These are phyloP conservation scores for Candida smagusa DNA, from an alignment of 1,139 yeast species.

Conservation along the genomic window DNA sequence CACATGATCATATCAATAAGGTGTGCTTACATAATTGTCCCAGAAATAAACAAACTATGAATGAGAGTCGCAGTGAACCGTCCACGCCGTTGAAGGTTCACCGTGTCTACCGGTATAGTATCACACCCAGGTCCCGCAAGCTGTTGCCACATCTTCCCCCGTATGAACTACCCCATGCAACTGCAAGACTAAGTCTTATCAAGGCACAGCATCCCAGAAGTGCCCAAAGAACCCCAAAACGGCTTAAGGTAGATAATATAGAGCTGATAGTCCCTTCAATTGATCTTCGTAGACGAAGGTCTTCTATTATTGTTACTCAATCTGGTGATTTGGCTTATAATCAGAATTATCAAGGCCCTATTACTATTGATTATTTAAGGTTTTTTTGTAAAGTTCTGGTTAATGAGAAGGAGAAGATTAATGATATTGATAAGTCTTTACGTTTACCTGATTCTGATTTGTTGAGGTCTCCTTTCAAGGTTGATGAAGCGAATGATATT, in stretches of 20 bases:
- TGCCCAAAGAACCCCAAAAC: slow-evolving; percentile 11
- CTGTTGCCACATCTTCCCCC: slow-evolving; percentile 23
- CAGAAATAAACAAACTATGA: slow-evolving; percentile 1
- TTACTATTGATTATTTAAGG: slow-evolving; percentile 37
- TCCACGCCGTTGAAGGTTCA: slow-evolving; percentile 24
- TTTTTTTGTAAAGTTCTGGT: slow-evolving; percentile 33
- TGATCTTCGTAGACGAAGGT: slow-evolving; percentile 21
- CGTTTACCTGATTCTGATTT: slow-evolving; percentile 21
- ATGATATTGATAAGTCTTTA: slow-evolving; percentile 23
- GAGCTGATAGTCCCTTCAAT: neutral
- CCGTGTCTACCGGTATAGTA: slow-evolving; percentile 1
- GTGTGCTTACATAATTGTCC: no score
- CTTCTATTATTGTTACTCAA: slow-evolving; percentile 27
- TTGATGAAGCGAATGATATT: neutral
- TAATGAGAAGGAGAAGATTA: slow-evolving; percentile 16
- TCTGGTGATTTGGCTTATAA: slow-evolving; percentile 26
- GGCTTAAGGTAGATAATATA: slow-evolving; percentile 8
- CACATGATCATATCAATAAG: no score
- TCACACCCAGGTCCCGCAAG: slow-evolving; percentile 4
- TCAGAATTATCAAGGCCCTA: slow-evolving; percentile 35
- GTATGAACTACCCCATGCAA: slow-evolving; percentile 22
- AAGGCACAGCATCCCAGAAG: neutral
- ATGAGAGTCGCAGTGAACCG: slow-evolving; percentile 18
- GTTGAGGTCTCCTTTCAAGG: slow-evolving; percentile 10
- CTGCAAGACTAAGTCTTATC: slow-evolving; percentile 15